These are phyloP conservation scores for Graphium sp. DNA, from an alignment of 2,329 filamentous ascomycete genomes.

Conservation along the genomic window DNA sequence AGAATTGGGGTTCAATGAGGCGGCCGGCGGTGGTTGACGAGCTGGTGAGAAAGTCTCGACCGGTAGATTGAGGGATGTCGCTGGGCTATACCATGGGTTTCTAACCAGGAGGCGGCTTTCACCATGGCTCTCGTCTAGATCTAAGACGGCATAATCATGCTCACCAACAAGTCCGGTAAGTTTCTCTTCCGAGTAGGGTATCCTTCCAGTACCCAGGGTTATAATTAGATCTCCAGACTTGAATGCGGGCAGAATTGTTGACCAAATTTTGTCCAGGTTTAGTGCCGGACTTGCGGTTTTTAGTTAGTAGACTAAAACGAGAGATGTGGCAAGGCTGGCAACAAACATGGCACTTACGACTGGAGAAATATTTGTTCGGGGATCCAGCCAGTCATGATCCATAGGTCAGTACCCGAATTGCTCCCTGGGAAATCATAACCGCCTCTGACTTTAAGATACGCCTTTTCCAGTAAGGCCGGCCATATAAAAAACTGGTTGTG, in stretches of 20 bases:
- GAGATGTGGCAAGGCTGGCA: neutral
- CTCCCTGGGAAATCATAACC: conserved; percentile 97
- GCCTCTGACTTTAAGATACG: conserved; percentile 85
- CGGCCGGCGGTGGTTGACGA: neutral
- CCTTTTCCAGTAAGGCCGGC: conserved; percentile 89
- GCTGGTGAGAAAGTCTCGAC: neutral
- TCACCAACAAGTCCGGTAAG: conserved; percentile 71
- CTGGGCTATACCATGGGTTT: conserved; percentile 83
- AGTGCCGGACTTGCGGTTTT: conserved; percentile 51
- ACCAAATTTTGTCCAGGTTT: conserved; percentile 62
- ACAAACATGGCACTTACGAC: conserved; percentile 29
- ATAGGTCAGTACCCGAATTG: conserved; percentile 89
- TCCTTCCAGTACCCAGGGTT: conserved; percentile 76
- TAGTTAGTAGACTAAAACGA: neutral
- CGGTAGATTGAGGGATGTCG: neutral
- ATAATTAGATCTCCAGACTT: conserved; percentile 66
- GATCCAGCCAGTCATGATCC: conserved; percentile 89
- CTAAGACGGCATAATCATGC: conserved; percentile 86
- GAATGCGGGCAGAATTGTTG: conserved; percentile 57
- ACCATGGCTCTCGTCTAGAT: conserved; percentile 47
- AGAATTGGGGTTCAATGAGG: conserved; percentile 7
- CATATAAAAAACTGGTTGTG: conserved; percentile 69
- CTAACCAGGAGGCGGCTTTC: conserved; percentile 67
- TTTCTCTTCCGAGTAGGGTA: conserved; percentile 61
- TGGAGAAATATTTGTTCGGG: conserved; percentile 90